Evolutionary conservation across 495 filamentous ascomycete genomes (phyloP).

Genomic region (Podospora australis): DNA sequence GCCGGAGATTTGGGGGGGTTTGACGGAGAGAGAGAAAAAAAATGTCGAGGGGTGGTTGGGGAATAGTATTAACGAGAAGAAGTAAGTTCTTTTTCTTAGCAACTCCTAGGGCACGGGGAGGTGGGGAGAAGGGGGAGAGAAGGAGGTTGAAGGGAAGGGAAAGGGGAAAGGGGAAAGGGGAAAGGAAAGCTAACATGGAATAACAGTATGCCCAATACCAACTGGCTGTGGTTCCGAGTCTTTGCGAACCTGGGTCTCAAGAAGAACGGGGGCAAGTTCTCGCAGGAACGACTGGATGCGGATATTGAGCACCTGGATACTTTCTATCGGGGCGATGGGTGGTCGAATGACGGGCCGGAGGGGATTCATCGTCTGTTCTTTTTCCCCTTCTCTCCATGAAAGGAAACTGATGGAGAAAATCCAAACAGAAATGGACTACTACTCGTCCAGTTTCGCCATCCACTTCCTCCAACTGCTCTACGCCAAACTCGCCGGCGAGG

Average conservation of each 20-base stretch:
- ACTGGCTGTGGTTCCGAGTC: conserved; percentile 74
- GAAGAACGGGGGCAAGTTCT: conserved; percentile 61
- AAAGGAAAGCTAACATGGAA: conserved; percentile 2
- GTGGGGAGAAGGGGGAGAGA: not conserved
- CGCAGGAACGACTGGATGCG: conserved; percentile 57
- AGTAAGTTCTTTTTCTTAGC: conserved; percentile 28
- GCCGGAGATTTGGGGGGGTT: conserved; percentile 59
- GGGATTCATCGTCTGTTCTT: conserved; percentile 52
- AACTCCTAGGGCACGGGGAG: not conserved
- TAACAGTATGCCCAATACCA: conserved; percentile 50
- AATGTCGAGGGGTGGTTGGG: conserved; percentile 64
- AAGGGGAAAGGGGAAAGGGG: not conserved
- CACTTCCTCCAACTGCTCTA: conserved; percentile 73
- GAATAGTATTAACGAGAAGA: conserved; percentile 65
- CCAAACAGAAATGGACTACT: conserved; percentile 65
- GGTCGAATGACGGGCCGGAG: conserved; percentile 74
- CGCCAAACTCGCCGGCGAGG: conserved; percentile 61
- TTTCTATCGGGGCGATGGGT: conserved; percentile 71
- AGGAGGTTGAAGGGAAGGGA: not conserved
- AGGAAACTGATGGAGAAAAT: not conserved
- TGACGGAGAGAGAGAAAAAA: conserved; percentile 50
- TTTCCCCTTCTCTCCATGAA: not conserved
- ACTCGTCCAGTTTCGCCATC: conserved; percentile 74
- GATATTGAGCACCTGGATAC: conserved; percentile 73
- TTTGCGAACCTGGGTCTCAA: conserved; percentile 74